Conservation (phyloP, 768 basidiomycete genomes). For the Calocybe cyanea region DNA sequence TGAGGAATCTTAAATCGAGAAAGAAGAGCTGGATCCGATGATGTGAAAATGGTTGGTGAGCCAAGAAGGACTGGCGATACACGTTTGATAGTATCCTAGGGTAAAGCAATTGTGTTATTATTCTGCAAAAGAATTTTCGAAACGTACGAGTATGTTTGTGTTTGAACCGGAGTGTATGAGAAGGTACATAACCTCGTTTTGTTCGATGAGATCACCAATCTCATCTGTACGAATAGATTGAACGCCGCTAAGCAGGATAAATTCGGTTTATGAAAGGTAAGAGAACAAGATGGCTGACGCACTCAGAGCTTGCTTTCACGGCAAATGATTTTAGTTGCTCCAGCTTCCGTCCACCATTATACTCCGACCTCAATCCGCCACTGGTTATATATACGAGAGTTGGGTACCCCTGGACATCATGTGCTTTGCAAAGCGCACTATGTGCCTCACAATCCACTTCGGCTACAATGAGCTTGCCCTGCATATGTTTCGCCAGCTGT, state of each 20-base stretch:
- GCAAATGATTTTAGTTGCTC: constrained; percentile 72
- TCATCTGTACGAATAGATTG: constrained; percentile 33
- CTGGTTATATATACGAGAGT: constrained; percentile 67
- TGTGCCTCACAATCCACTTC: constrained; percentile 89
- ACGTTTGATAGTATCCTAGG: constrained; percentile 32
- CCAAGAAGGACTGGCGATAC: constrained; percentile 43
- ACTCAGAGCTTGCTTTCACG: constrained; percentile 72
- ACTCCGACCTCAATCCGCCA: constrained; percentile 63
- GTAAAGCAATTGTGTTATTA: neutral
- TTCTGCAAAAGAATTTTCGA: neutral
- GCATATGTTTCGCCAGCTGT: constrained; percentile 67
- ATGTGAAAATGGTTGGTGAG: constrained; percentile 40
- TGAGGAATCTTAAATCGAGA: constrained; percentile 33
- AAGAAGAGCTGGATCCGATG: constrained; percentile 33
- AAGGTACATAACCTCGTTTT: constrained; percentile 50
- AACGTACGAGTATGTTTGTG: constrained; percentile 30
- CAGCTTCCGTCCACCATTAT: constrained; percentile 67
- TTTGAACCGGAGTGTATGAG: constrained; percentile 44
- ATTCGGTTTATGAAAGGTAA: neutral
- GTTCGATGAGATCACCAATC: constrained; percentile 31
- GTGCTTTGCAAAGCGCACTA: constrained; percentile 55
- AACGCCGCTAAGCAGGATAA: constrained; percentile 21
- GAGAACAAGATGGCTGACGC: constrained; percentile 1
- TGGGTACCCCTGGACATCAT: constrained; percentile 79
- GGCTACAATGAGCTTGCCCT: constrained; percentile 69